Conservation (phyloP, 352 stramenopile genomes). For the Phytophthora melonis region DNA sequence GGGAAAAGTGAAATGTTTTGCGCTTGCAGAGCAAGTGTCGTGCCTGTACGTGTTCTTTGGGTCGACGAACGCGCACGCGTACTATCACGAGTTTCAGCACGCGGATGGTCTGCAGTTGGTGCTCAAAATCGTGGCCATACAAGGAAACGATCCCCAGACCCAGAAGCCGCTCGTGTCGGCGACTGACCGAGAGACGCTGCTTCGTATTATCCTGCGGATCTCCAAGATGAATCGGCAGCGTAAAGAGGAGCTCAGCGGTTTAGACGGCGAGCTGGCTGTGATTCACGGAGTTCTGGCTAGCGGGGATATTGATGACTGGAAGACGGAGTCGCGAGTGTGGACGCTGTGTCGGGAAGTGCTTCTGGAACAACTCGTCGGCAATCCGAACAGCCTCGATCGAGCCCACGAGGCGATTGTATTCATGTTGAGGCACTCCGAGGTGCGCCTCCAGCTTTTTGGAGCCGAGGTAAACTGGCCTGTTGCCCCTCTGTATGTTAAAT, state of each 20-base stretch:
- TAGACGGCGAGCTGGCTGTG: constrained; percentile 55
- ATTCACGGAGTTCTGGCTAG: constrained; percentile 47
- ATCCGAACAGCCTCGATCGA: constrained; percentile 36
- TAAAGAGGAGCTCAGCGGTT: constrained; percentile 61
- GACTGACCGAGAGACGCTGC: constrained; percentile 42
- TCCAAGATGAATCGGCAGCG: constrained; percentile 47
- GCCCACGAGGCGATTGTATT: constrained; percentile 47
- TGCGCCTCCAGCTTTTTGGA: constrained; percentile 56
- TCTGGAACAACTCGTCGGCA: constrained; percentile 70
- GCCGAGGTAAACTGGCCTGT: constrained; percentile 46
- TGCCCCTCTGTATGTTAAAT: background rate
- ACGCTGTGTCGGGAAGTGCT: constrained; percentile 53
- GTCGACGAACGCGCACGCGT: constrained; percentile 43
- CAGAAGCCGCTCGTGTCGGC: constrained; percentile 29
- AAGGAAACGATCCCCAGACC: constrained; percentile 10
- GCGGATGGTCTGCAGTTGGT: constrained; percentile 60
- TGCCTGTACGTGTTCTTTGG: constrained; percentile 63
- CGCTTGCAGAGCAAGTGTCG: constrained; percentile 57
- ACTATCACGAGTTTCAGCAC: constrained; percentile 65
- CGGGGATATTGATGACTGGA: constrained; percentile 27
- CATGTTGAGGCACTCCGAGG: constrained; percentile 49
- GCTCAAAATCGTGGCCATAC: constrained; percentile 45
- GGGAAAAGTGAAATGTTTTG: constrained; percentile 29
- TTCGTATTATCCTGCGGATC: constrained; percentile 51
- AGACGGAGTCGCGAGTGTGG: constrained; percentile 27